phyloP scores from a whole-genome alignment of 2,329 filamentous ascomycete genomes.

The Ophiocordyceps camponoti-floridani region DNA sequence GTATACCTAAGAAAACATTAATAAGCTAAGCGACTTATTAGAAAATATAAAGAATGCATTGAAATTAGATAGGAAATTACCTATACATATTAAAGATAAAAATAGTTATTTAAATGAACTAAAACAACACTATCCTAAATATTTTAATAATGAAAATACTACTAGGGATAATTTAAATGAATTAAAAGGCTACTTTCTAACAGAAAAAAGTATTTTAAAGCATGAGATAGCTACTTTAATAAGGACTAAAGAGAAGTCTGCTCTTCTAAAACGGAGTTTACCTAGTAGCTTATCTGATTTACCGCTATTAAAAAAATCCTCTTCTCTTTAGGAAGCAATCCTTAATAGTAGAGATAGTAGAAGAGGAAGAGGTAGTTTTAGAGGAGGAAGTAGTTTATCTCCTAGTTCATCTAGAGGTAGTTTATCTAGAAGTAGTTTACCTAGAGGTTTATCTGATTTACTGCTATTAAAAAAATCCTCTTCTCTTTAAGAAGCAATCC shows the following conservation, averaged over 20 bases:
- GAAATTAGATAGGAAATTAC: neutral
- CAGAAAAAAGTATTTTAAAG: neutral
- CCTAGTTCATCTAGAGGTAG: too few species aligned
- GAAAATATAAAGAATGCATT: neutral
- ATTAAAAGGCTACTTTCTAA: neutral
- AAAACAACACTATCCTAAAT: neutral
- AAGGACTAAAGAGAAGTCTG: neutral
- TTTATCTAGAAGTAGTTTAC: neutral
- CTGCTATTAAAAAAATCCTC: neutral
- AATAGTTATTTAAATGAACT: neutral
- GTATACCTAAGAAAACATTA: neutral
- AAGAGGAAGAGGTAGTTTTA: neutral
- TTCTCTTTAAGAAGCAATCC: neutral
- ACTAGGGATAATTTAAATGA: neutral
- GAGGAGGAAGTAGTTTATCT: neutral
- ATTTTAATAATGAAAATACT: neutral
- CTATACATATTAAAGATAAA: neutral
- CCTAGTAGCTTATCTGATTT: neutral
- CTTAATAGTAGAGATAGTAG: neutral
- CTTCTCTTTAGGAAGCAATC: neutral
- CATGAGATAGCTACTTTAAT: neutral
- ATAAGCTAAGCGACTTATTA: neutral
- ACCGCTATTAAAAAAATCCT: neutral
- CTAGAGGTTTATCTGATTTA: too few species aligned
- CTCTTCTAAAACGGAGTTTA: neutral